Evolutionary conservation across 2,329 filamentous ascomycete genomes (phyloP), one percentile per base, ranked within the genome.

Genomic region (Colletotrichum trifolii): DNA sequence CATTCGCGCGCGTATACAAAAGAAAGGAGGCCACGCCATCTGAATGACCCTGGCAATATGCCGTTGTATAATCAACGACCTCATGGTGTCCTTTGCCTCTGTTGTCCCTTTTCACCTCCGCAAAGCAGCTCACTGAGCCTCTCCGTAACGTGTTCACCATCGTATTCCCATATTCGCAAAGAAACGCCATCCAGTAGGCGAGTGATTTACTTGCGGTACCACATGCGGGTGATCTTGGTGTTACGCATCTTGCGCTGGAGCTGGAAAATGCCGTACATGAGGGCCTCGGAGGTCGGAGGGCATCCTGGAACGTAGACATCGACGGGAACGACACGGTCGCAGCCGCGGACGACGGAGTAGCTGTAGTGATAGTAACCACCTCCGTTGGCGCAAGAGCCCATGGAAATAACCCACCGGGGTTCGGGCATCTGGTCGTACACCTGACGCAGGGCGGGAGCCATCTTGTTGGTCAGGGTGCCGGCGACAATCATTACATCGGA

Each of bases 351-450:
- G 46, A 67, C 91, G 70, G 84, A 88, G 81, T 95, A 95, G 78
- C 89, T 91, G 81, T 95, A 94, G 79, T 95, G 92, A 77, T 95
- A 94, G 81, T 95, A 95, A 58, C 92, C 92, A 67, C 92, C 92
- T 55, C 92, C 92, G 78, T 94, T 94, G 66, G 92, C 92, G 77
- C 92, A 95, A 73, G 89, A 92, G 11, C 92, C 92, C 92, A 95
- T 95, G 71, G 89, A 92, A 73, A 88, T 78, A 71, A 95, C 93
- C 93, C 93, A 97, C 74, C 91, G 86, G 15, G 93, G 93, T 38
- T 97, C 93, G 36, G 93, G 93, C 93, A 97, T 97, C 83, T 97
- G 94, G 78, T 97, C 94, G 82, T 97, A 97, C 67, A 96, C 91
- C 81, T 96, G 92, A 78, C 94, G 86, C 74, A 97, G 82, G 39